A percentile compares a stretch with the other conserved stretches of the same genome.
These are phyloP conservation scores for Symbiodinium natans DNA, from an alignment of 73 alveolate genomes.

Conservation along the genomic window DNA sequence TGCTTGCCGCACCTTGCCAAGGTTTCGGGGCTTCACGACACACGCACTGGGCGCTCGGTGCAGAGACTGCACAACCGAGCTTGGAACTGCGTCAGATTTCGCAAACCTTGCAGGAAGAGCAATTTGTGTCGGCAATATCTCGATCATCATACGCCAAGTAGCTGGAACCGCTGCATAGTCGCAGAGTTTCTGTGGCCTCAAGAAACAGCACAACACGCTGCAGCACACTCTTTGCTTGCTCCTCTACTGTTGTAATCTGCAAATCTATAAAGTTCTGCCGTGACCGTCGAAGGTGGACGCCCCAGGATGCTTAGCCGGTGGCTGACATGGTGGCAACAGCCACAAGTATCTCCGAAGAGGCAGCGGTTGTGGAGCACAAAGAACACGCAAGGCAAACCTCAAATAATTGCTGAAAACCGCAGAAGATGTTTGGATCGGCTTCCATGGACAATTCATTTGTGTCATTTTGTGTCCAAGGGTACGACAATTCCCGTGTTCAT, in stretches of 20 bases:
- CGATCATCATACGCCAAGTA: not conserved
- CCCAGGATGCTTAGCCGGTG: not conserved
- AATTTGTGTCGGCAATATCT: too few species aligned
- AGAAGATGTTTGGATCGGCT: too few species aligned
- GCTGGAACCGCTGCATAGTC: not conserved
- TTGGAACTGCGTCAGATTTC: not conserved
- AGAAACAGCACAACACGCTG: too few species aligned
- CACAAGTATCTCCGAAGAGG: conserved; percentile 67
- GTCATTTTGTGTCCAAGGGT: not conserved
- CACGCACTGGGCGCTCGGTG: too few species aligned
- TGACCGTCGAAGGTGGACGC: too few species aligned
- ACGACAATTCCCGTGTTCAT: not conserved
- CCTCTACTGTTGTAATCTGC: too few species aligned
- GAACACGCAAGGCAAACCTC: conserved; percentile 57
- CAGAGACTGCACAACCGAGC: too few species aligned
- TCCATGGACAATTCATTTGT: too few species aligned
- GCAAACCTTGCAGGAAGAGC: not conserved
- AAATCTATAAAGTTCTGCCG: too few species aligned
- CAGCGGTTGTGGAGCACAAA: conserved; percentile 27
- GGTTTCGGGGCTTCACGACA: too few species aligned
- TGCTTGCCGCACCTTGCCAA: conserved; percentile 7
- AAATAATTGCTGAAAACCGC: not conserved
- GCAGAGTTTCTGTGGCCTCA: not conserved
- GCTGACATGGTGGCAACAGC: conserved; percentile 58
- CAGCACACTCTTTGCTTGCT: too few species aligned